phyloP scores from a whole-genome alignment of 1,139 yeast genomes.

The Geotrichum candidum region DNA sequence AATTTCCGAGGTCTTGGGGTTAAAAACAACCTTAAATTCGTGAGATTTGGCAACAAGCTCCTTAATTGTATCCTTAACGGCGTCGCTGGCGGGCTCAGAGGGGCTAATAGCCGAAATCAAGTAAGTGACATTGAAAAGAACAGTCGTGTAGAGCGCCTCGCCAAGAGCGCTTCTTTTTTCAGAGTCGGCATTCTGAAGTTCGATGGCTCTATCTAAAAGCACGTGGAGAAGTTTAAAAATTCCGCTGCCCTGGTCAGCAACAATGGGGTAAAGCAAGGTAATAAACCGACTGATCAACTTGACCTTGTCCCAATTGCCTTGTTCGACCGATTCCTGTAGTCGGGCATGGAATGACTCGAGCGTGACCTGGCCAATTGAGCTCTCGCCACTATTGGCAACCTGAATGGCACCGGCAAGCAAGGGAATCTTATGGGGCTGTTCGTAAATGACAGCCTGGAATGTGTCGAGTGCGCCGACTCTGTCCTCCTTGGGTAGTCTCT shows the following conservation, averaged over 20 bases:
- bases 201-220: conserved; percentile 52
- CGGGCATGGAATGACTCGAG: conserved; percentile 63
- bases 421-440: conserved; percentile 86
- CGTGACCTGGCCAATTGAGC: conserved; percentile 62
- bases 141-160: conserved; percentile 61
- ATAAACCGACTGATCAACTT: conserved; percentile 69
- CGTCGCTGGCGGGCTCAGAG: conserved; percentile 10
- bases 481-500: conserved; percentile 48
- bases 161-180: conserved; percentile 42
- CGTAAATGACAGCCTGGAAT: conserved; percentile 62
- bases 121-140: conserved; percentile 65
- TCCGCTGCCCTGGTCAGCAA: conserved; percentile 41
- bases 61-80: conserved; percentile 7
- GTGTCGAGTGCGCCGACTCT: conserved; percentile 44
- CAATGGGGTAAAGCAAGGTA: conserved; percentile 57
- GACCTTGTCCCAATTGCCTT: conserved; percentile 54
- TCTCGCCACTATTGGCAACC: conserved; percentile 60
- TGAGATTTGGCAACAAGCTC: conserved; percentile 21
- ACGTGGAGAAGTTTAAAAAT: conserved; percentile 49
- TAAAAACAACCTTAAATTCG: conserved; percentile 20
- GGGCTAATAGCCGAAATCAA: conserved; percentile 18
- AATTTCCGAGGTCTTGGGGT: conserved; percentile 23
- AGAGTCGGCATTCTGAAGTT: conserved; percentile 41
- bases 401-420: conserved; percentile 65
- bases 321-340: conserved; percentile 50